Conservation (phyloP, 1,139 yeast species). For the Lipomyces yarrowii region DNA sequence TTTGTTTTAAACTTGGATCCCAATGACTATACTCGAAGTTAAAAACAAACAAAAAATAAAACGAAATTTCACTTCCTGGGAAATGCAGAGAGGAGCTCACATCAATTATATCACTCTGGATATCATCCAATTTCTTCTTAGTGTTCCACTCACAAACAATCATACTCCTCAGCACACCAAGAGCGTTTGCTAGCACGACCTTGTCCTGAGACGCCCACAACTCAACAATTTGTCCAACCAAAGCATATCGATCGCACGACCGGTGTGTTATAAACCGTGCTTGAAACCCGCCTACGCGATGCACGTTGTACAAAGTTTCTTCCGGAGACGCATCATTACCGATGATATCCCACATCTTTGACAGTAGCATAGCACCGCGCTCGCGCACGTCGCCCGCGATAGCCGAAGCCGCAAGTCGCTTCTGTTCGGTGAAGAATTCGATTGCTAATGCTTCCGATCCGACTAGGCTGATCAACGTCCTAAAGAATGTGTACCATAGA, state of each 20-base stretch:
- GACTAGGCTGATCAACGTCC: conserved; percentile 60
- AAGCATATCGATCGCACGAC: conserved; percentile 44
- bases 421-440: conserved; percentile 57
- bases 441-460: conserved; percentile 44
- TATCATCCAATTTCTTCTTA: conserved; percentile 59
- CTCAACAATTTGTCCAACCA: conserved; percentile 66
- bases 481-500: conserved; percentile 56
- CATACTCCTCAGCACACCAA: conserved; percentile 69
- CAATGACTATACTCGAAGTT: conserved; percentile 55
- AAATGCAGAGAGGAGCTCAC: conserved; percentile 18
- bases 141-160: conserved; percentile 60
- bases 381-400: conserved; percentile 68
- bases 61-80: no score
- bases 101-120: conserved; percentile 56
- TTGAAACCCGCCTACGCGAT: conserved; percentile 72
- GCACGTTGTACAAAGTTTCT: conserved; percentile 60
- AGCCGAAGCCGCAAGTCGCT: conserved; percentile 68
- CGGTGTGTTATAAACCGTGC: conserved; percentile 53
- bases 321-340: conserved; percentile 71
- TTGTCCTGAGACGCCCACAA: conserved; percentile 70
- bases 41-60: no score
- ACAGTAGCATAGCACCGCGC: conserved; percentile 58
- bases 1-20: conserved; percentile 65
- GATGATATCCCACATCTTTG: conserved; percentile 70
- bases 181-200: conserved; percentile 66